Conservation (phyloP, 1,284 basidiomycete species). For the Coniferiporia sulphurascens region DNA sequence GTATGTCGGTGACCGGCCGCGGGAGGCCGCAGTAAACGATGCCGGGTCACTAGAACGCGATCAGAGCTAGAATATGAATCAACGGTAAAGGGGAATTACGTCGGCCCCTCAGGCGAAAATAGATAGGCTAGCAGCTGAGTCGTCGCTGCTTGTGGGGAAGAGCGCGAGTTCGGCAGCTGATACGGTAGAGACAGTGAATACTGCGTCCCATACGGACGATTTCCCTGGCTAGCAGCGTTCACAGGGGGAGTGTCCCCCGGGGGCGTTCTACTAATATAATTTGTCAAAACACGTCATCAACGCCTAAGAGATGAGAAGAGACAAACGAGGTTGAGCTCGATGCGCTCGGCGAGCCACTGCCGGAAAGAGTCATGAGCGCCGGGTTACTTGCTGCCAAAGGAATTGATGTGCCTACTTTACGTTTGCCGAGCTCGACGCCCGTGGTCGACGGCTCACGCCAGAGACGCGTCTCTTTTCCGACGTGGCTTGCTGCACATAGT, state of each 20-base stretch:
- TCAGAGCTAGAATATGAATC: background rate
- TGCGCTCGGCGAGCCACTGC: slow-evolving; percentile 11
- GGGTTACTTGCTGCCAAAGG: background rate
- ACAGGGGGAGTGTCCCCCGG: slow-evolving; percentile 1
- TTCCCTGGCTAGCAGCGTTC: background rate
- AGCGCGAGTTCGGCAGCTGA: slow-evolving; percentile 40
- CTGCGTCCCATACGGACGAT: slow-evolving; percentile 13
- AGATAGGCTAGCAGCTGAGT: slow-evolving; percentile 62
- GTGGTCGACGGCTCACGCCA: slow-evolving; percentile 50
- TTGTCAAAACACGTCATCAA: slow-evolving; percentile 2
- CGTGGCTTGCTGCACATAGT: slow-evolving; percentile 75
- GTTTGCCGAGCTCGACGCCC: slow-evolving; percentile 46
- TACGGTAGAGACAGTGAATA: slow-evolving; percentile 20
- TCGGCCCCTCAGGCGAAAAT: slow-evolving; percentile 60
- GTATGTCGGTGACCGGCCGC: slow-evolving; percentile 30
- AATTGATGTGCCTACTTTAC: slow-evolving; percentile 34
- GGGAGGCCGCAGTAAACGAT: slow-evolving; percentile 20
- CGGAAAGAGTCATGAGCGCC: background rate
- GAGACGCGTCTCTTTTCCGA: slow-evolving; percentile 71
- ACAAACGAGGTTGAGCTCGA: slow-evolving; percentile 19
- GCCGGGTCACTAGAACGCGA: slow-evolving; percentile 14
- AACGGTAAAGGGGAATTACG: slow-evolving; percentile 33
- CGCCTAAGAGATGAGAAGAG: background rate
- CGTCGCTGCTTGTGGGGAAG: slow-evolving; percentile 49
- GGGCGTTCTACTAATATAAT: slow-evolving; percentile 2